Conservation (phyloP, 176 grass and related monocot genomes). For the Oryza glaberrima region DNA sequence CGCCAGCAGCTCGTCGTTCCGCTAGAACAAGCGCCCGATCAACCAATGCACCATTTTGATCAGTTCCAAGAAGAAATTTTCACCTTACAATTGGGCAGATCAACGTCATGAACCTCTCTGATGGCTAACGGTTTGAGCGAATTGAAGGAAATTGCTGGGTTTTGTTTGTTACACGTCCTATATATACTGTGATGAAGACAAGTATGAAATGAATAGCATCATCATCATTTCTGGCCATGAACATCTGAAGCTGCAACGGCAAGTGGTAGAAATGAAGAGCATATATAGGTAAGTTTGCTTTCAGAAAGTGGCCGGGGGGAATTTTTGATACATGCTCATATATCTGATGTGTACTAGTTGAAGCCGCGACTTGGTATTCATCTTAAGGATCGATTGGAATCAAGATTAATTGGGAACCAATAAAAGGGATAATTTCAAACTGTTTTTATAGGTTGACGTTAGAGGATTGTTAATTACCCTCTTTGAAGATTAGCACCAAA, state of each 20-base stretch:
- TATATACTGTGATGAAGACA: slow-evolving; percentile 36
- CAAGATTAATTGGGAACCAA: slow-evolving; percentile 31
- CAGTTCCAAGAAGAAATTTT: neutral
- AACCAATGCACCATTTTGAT: neutral
- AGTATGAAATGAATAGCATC: slow-evolving; percentile 6
- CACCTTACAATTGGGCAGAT: neutral
- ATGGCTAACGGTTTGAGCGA: slow-evolving; percentile 25
- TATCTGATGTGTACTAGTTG: slow-evolving; percentile 53
- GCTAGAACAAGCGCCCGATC: neutral
- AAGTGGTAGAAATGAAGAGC: slow-evolving; percentile 24
- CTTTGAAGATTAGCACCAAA: neutral
- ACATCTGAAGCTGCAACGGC: neutral
- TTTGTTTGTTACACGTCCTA: neutral
- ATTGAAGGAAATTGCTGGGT: slow-evolving; percentile 31
- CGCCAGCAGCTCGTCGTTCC: slow-evolving; percentile 44
- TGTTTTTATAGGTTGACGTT: slow-evolving; percentile 1
- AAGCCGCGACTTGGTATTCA: slow-evolving; percentile 29
- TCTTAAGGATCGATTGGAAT: slow-evolving; percentile 20
- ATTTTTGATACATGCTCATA: slow-evolving; percentile 6
- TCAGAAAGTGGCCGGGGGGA: neutral
- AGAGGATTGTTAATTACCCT: neutral
- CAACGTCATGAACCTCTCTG: neutral
- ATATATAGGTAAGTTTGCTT: slow-evolving; percentile 45
- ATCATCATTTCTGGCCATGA: slow-evolving; percentile 6
- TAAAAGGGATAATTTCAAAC: slow-evolving; percentile 42